Base-by-base conservation (phyloP, 2,329 filamentous ascomycete species). In the Colletotrichum limetticola region DNA sequence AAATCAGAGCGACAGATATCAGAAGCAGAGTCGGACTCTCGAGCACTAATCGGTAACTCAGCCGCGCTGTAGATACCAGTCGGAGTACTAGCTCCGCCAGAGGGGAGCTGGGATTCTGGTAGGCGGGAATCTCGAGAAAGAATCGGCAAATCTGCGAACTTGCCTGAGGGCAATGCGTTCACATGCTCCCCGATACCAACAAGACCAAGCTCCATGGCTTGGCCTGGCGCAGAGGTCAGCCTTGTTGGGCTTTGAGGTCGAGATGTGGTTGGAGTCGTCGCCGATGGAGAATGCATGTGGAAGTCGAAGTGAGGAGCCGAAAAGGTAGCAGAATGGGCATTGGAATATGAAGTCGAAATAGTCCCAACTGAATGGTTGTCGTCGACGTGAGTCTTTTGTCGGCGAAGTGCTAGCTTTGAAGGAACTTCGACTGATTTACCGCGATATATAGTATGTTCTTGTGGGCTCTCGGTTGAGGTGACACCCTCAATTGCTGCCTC, bases 291-390 rank as follows among this genome's bases (percentile, higher is more conserved):
- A 55, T 37, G 7, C 61, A 64, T 64, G 19, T 14, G 19, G 19
- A 30, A 35, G 26, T 28, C 28, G 1, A 37, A 24, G 8, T 28
- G 8, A 35, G 61, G 61, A 9, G 61, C 28, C 24, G 61, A 64
- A 24, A 64, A 64, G 16, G 59, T 49, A 35, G 59, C 28, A 35
- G 30, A 28, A 64, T 55, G 30, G n/a, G 28, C 26, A 19, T 37
- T 64, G 6, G 61, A 64, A 30, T 64, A 28, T 22, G 61, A 64
- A 16, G 26, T 64, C 5, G 61, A 64, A n/a, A 55, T 64, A 37
- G 61, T 64, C 4, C 61, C 61, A n/a, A 64, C 28, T 22, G 61
- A 64, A 11, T 19, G 30, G 7, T 14, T 55, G 26, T 64, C 61
- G 12, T 64, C 61, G 8, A n/a, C 14, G 2, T 64, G 61, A 32